Evolutionary conservation across 2,329 filamentous ascomycete species (phyloP), one percentile per base, ranked within the genome.

Genomic region (Phaeosphaeriaceae sp.): DNA sequence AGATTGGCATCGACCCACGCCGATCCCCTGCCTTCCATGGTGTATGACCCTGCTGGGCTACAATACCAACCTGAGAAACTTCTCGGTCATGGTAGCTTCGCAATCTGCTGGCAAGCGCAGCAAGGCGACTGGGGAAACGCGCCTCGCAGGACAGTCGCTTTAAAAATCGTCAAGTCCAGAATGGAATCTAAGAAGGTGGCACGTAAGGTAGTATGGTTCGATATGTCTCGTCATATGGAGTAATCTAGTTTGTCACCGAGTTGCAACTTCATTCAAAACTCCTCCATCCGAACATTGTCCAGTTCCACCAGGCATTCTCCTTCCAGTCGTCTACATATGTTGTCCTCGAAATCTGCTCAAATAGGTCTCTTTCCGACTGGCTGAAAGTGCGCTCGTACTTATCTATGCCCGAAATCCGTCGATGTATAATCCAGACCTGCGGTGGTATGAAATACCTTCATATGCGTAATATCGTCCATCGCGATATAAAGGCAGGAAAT

Each of bases 381-480:
- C 90, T 97, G 55, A 95, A 95, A 77, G 90, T 89, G 66, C 84
- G 94, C 63, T 94, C 90, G 70, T 92, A 88, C 46, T 80, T 99
- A 48, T 97, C 91, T 13, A 89, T 97, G 72, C 92, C 94, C 0
- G 94, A 99, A 75, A 92, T 97, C 41, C 85, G 94, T 57, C 91
- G 92, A 64, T 96, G 96, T 72, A 88, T 94, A 52, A 86, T 99
- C 32, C 94, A 99, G 74, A 92, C 97, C 52, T 91, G 93, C 59
- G 94, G 94, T 30, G 94, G 94, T 30, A 93, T 99, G 75, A 97
- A 97, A 75, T 99, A 99, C 71, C 89, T 99, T 80, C 95, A 99
- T 74, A 87, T 87, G 67, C 89, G 95, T 70, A 94, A 93, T 58
- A 95, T 99, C 54, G 96, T 97, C 42, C 94, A 99, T 74, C 86